These are phyloP conservation scores for Yamadazyma laniorum DNA, from an alignment of 805 yeast species.

Conservation along the genomic window DNA sequence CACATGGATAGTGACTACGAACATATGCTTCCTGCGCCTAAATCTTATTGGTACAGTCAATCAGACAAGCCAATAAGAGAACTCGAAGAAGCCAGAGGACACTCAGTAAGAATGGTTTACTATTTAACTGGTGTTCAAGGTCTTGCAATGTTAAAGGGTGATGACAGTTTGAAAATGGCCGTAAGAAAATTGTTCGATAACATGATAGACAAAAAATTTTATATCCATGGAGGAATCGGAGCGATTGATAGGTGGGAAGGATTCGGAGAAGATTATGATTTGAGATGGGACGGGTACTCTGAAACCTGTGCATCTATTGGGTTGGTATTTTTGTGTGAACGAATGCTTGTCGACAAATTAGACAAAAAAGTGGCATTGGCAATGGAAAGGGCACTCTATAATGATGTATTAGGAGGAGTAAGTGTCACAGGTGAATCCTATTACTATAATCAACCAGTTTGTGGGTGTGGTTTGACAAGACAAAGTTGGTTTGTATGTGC, in stretches of 20 bases:
- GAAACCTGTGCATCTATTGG: slow-evolving; percentile 27
- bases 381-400: slow-evolving; percentile 22
- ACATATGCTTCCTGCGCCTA: slow-evolving; percentile 14
- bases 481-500: slow-evolving; percentile 19
- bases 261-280: slow-evolving; percentile 21
- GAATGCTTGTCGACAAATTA: slow-evolving; percentile 15
- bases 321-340: slow-evolving; percentile 17
- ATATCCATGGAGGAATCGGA: slow-evolving; percentile 25
- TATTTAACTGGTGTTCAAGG: slow-evolving; percentile 21
- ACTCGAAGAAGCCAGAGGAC: slow-evolving; percentile 18
- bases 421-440: slow-evolving; percentile 21
- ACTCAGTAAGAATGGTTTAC: slow-evolving; percentile 21
- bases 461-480: slow-evolving; percentile 15
- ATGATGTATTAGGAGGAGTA: slow-evolving; percentile 22
- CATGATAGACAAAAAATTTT: slow-evolving; percentile 20
- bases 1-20: slow-evolving; percentile 4
- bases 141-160: slow-evolving; percentile 16
- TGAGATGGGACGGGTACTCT: slow-evolving; percentile 21
- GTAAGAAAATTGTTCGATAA: slow-evolving; percentile 17
- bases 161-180: slow-evolving; percentile 12
- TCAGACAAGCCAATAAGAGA: slow-evolving; percentile 20
- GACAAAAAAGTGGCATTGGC: slow-evolving; percentile 16
- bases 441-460: slow-evolving; percentile 20
- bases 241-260: slow-evolving; percentile 22
- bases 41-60: slow-evolving; percentile 21